Evolutionary conservation across 2,329 filamentous ascomycete species (phyloP), one percentile per base, ranked within the genome.

Genomic region (Diaporthe capsici): DNA sequence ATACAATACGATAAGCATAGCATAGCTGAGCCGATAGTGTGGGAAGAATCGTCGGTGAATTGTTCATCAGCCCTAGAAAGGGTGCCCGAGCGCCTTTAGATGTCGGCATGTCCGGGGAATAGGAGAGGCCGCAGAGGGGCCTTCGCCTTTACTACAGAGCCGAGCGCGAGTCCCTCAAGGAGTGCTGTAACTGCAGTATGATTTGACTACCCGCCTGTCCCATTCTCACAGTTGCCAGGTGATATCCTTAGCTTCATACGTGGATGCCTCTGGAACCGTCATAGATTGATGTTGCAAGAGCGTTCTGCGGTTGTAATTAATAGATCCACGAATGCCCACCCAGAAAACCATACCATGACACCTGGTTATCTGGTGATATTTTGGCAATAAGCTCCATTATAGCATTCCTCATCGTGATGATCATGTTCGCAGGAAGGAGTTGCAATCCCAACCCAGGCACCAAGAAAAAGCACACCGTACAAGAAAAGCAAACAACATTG

Each of bases 201-300:
- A 39, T 42, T 42, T 17, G 2, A 25, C 44, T n/a, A 20, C 9
- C 31, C 37, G 37, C 37, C 37, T 39, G 28, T n/a, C 31, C 34
- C 65, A 55, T 70, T 55, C 49, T 70, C n/a, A 25, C 34, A 4
- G 65, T 70, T 70, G 65, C 65, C n/a, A 37, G 65, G 34, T 31
- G 49, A 70, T 10, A 42, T 20, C 49, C 8, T 13, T 28, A 42
- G 65, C 42, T 44, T 44, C 34, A 42, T 55, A 34, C 9, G 8
- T 42, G 4, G 34, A 22, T 70, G 13, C 15, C 37, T 55, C 34
- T 42, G 8, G 12, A 17, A 20, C 10, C 10, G 22, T 25, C 65
- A 42, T 42, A 70, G 31, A 49, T 34, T 6, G 47, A 39, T n/a
- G 15, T 68, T 68, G 65, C 47, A 25, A 42, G 37, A 28, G 8